Conservation (phyloP, 306 rosid genomes). For the Arachis hypogaea region DNA sequence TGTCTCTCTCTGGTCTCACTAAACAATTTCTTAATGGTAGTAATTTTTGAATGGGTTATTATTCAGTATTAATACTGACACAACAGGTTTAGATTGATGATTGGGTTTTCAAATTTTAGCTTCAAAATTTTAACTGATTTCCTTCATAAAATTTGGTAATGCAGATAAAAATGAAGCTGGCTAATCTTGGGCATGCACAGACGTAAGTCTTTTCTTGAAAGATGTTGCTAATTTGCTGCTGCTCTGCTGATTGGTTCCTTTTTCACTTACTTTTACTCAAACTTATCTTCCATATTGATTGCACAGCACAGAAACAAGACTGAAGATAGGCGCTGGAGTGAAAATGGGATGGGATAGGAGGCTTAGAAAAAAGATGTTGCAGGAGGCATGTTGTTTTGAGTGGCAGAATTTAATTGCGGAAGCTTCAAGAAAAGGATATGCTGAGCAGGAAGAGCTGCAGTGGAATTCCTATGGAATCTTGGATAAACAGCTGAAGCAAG, state of each 20-base stretch:
- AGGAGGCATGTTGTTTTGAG: slow-evolving; percentile 73
- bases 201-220: slow-evolving; percentile 55
- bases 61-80: background rate
- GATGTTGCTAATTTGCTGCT: slow-evolving; percentile 25
- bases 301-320: slow-evolving; percentile 74
- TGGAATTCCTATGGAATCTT: slow-evolving; percentile 78
- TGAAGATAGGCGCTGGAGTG: slow-evolving; percentile 78
- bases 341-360: slow-evolving; percentile 71
- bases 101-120: slow-evolving; percentile 16
- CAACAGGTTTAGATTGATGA: slow-evolving; percentile 22
- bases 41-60: slow-evolving; percentile 5
- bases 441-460: slow-evolving; percentile 74
- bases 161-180: slow-evolving; percentile 93
- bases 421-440: slow-evolving; percentile 75
- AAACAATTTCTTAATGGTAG: slow-evolving; percentile 18
- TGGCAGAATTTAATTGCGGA: slow-evolving; percentile 88
- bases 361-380: slow-evolving; percentile 58
- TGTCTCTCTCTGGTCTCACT: background rate
- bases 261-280: slow-evolving; percentile 1
- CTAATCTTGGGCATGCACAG: slow-evolving; percentile 85
- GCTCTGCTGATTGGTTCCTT: slow-evolving; percentile 5
- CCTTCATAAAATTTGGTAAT: slow-evolving; percentile 37
- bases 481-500: slow-evolving; percentile 60
- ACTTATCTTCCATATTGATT: slow-evolving; percentile 39
- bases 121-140: slow-evolving; percentile 6